Evolutionary conservation across 805 yeast genomes (phyloP).

Genomic region (Saturnispora hagleri): DNA sequence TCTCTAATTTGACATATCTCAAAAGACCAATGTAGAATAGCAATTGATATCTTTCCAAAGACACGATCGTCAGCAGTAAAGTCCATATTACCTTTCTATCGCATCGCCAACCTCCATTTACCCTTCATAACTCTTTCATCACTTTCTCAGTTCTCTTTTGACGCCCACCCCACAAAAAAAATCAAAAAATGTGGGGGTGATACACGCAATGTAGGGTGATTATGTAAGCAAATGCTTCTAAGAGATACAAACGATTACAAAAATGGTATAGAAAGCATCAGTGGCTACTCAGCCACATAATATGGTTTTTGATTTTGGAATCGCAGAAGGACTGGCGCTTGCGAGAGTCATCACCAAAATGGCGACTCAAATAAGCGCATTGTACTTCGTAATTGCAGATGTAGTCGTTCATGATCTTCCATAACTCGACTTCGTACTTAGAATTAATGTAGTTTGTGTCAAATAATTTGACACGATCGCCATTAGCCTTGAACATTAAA

Average conservation of each 20-base stretch:
- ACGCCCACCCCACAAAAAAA: background rate
- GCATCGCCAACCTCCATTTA: background rate
- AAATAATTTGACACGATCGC: constrained; percentile 25
- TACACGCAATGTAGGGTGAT: background rate
- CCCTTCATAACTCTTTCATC: background rate
- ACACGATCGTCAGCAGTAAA: background rate
- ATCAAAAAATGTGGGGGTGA: background rate
- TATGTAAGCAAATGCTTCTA: background rate
- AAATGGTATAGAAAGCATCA: background rate
- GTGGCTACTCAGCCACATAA: constrained; percentile 20
- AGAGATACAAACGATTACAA: background rate
- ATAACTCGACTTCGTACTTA: constrained; percentile 20
- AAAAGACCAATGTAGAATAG: background rate
- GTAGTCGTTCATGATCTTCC: constrained; percentile 28
- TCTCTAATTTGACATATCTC: background rate
- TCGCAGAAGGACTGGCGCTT: constrained; percentile 19
- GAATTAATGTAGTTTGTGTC: constrained; percentile 16
- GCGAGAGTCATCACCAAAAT: constrained; percentile 17
- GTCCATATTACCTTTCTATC: background rate
- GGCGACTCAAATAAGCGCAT: constrained; percentile 21
- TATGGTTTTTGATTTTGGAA: constrained; percentile 22
- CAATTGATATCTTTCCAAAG: background rate
- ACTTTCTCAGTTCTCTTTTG: background rate
- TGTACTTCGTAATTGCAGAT: constrained; percentile 22
- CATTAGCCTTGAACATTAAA: constrained; percentile 25